Percentiles rank a stretch among this genome's conserved stretches.
Conservation (phyloP, 495 filamentous ascomycete species). For the Xylaria venustula region DNA sequence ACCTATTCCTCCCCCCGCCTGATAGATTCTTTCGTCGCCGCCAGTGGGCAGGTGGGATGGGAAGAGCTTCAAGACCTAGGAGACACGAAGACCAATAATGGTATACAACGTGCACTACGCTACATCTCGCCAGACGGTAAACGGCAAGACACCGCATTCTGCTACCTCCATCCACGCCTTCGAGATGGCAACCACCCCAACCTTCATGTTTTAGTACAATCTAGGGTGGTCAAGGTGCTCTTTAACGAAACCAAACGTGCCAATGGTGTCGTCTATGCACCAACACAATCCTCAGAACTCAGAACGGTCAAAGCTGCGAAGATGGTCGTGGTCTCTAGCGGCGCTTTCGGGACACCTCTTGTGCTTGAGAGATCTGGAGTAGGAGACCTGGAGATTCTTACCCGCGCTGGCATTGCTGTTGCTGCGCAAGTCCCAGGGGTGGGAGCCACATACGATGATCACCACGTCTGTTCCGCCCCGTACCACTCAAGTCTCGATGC, state of each 20-base stretch:
- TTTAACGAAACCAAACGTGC: slow-evolving; percentile 39
- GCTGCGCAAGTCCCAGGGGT: slow-evolving; percentile 28
- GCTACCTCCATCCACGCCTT: slow-evolving; percentile 39
- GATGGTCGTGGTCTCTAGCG: slow-evolving; percentile 57
- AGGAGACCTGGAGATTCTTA: slow-evolving; percentile 29
- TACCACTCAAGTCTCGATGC: slow-evolving; percentile 12
- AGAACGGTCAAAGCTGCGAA: slow-evolving; percentile 3
- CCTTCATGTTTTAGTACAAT: slow-evolving; percentile 46
- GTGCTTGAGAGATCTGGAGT: slow-evolving; percentile 61
- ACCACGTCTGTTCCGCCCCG: slow-evolving; percentile 22
- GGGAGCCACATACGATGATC: slow-evolving; percentile 34
- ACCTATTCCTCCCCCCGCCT: slow-evolving; percentile 19
- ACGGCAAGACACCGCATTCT: slow-evolving; percentile 40
- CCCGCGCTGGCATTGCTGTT: neutral
- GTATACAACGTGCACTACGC: slow-evolving; percentile 20
- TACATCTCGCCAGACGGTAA: slow-evolving; percentile 34
- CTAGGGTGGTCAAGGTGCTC: slow-evolving; percentile 43
- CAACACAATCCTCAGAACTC: too few relatives aligned
- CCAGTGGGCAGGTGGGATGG: slow-evolving; percentile 36
- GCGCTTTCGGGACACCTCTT: slow-evolving; percentile 48
- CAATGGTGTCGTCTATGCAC: slow-evolving; percentile 24
- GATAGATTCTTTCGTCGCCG: slow-evolving; percentile 37
- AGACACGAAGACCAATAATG: slow-evolving; percentile 31
- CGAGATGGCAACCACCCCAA: slow-evolving; percentile 37
- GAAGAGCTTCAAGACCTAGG: slow-evolving; percentile 39